These are phyloP conservation scores for Mortierella alpina DNA, from an alignment of 192 early-diverging fungal species.

Conservation along the genomic window DNA sequence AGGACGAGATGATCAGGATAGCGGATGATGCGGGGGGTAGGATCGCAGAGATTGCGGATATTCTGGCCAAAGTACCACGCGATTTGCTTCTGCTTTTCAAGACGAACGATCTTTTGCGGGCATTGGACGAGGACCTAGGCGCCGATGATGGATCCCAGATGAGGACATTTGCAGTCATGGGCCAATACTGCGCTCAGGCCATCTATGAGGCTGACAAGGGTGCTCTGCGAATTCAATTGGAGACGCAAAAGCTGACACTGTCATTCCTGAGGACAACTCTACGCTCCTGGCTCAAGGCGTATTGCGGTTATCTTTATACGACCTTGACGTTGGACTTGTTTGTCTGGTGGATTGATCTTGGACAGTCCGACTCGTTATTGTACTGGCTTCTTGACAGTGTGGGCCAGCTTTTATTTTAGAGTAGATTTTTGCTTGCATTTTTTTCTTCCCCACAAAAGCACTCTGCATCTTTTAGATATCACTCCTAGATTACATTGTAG, in stretches of 20 bases:
- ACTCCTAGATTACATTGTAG: too few species aligned
- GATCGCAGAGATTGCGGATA: slow-evolving; percentile 76
- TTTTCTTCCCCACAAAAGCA: not conserved
- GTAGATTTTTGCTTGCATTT: not conserved
- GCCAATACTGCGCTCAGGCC: slow-evolving; percentile 46
- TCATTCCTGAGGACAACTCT: slow-evolving; percentile 18
- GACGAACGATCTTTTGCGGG: slow-evolving; percentile 90
- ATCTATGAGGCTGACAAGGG: slow-evolving; percentile 36
- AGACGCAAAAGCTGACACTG: not conserved
- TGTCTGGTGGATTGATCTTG: slow-evolving; percentile 47
- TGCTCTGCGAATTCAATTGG: slow-evolving; percentile 4
- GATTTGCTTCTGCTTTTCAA: slow-evolving; percentile 90
- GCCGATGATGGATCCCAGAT: slow-evolving; percentile 52
- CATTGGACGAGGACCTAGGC: slow-evolving; percentile 67
- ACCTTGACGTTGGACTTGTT: slow-evolving; percentile 33
- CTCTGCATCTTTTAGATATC: not conserved
- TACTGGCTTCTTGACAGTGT: slow-evolving; percentile 3
- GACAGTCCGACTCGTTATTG: slow-evolving; percentile 21
- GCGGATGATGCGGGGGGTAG: slow-evolving; percentile 46
- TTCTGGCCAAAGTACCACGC: slow-evolving; percentile 86
- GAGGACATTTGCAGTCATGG: slow-evolving; percentile 54
- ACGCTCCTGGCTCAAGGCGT: slow-evolving; percentile 25
- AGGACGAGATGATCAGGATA: slow-evolving; percentile 37
- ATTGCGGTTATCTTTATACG: slow-evolving; percentile 29
- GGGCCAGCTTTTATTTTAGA: slow-evolving; percentile 9